These are phyloP conservation scores for Cyanodermella asteris DNA, from an alignment of 2,329 filamentous ascomycete species.

Conservation along the genomic window DNA sequence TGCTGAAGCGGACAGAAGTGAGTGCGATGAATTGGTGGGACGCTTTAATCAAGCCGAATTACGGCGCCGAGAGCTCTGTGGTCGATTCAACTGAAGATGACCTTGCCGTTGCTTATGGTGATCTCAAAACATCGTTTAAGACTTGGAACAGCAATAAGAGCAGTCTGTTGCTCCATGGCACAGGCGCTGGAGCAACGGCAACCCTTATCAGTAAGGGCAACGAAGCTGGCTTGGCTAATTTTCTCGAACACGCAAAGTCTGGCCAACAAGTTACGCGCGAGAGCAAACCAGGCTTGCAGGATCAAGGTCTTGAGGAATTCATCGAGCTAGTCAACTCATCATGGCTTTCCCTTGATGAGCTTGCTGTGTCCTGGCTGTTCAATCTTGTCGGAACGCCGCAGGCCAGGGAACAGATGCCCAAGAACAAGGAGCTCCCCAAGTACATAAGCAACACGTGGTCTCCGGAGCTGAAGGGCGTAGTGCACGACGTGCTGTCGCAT, in stretches of 20 bases:
- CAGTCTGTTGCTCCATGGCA: conserved; percentile 22
- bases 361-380: conserved; percentile 32
- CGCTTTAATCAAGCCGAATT: neutral
- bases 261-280: too few relatives aligned
- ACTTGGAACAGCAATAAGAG: conserved; percentile 24
- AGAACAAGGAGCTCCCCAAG: too few relatives aligned
- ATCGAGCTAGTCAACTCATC: conserved; percentile 21
- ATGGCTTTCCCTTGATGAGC: conserved; percentile 26
- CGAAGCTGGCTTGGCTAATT: conserved; percentile 28
- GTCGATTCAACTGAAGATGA: neutral
- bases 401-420: neutral
- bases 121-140: conserved; percentile 4
- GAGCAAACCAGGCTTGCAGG: too few relatives aligned
- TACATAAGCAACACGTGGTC: too few relatives aligned
- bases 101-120: conserved; percentile 1
- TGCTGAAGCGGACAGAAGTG: conserved; percentile 4
- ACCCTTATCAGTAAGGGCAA: conserved; percentile 25
- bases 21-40: conserved; percentile 8
- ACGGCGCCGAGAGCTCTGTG: neutral
- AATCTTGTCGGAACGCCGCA: conserved; percentile 17
- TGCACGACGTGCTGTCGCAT: conserved; percentile 1
- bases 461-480: too few relatives aligned
- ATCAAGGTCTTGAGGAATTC: conserved; percentile 19
- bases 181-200: conserved; percentile 25
- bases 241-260: conserved; percentile 33